These are phyloP conservation scores for Sechiopsis laciniata DNA, from an alignment of 306 rosid species.

Conservation along the genomic window DNA sequence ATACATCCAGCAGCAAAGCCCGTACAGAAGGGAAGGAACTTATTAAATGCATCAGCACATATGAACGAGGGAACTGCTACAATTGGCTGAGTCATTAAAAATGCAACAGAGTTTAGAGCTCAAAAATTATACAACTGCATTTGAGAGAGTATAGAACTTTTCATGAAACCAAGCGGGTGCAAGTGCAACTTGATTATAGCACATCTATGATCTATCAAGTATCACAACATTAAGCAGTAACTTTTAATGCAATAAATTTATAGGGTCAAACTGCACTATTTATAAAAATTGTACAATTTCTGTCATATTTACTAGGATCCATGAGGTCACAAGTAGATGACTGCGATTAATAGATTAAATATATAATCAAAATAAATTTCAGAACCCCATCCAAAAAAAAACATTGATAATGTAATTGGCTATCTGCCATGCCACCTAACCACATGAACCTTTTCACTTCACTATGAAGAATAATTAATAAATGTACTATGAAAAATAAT, in stretches of 20 bases:
- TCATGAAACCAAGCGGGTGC: not conserved
- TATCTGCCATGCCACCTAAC: not conserved
- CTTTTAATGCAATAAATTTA: not conserved
- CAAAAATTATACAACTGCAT: not conserved
- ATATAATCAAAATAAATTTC: not conserved
- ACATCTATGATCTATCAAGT: not conserved
- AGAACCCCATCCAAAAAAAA: constrained; percentile 4
- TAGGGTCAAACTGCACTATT: not conserved
- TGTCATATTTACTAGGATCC: not conserved
- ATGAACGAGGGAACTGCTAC: constrained; percentile 98
- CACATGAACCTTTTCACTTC: constrained; percentile 3
- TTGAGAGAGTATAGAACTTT: not conserved
- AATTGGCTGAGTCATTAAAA: constrained; percentile 62
- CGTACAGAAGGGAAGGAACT: constrained; percentile 93
- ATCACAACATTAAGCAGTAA: not conserved
- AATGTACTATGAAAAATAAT: not conserved
- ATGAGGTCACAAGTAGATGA: not conserved
- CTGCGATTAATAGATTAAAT: not conserved
- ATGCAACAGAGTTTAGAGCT: not conserved
- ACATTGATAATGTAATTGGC: not conserved
- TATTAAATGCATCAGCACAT: constrained; percentile 93
- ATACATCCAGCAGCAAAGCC: constrained; percentile 99
- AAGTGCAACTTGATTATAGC: constrained; percentile 6
- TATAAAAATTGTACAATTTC: not conserved
- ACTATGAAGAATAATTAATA: not conserved